Evolutionary conservation across 2,329 filamentous ascomycete genomes (phyloP), one percentile per base, ranked within the genome.

Genomic region (Neonectria faginata): DNA sequence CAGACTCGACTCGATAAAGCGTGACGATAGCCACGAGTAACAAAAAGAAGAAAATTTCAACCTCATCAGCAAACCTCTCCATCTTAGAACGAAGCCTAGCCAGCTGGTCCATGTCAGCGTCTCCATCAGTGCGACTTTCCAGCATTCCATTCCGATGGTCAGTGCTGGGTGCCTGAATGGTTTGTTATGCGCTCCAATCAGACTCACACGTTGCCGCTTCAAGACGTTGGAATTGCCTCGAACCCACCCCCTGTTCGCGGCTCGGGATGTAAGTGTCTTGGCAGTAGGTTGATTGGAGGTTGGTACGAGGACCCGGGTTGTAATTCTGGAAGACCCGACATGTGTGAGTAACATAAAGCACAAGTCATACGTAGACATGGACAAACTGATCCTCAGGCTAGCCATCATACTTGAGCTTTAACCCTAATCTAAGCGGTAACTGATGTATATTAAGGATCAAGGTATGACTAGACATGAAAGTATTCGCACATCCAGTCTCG

Each of bases 101-200:
- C 8, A 25, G 57, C 47, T 44, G 25, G 56, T 25, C 47, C 36
- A 45, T 59, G 57, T 36, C 47, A 22, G 50, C 44, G 54, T 36
- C 31, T 16, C 54, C 54, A 45, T n/a, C 2, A 20, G 41, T 42
- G 45, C 36, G 22, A 25, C 44, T 25, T 45, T 27, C 20, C 11
- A 59, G 47, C 39, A 52, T 59, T 44, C 29, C 48, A 39, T 14
- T 53, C 18, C 27, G n/a, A 51, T 51, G 57, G 36, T 10, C 47
- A 50, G 44, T 44, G 27, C 3, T 20, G 14, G 41, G 45, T 52
- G 57, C 39, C 9, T 8, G n/a, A 20, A 45, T 11, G 45, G 3
- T 14, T 6, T 20, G 18, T 6, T 45, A 59, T 20, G 57, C 57
- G 57, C 57, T 45, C 57, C 57, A 59, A 59, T 59, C 57, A 59